Evolutionary conservation across 2,329 filamentous ascomycete genomes (phyloP).

Genomic region (Fusarium graminum): DNA sequence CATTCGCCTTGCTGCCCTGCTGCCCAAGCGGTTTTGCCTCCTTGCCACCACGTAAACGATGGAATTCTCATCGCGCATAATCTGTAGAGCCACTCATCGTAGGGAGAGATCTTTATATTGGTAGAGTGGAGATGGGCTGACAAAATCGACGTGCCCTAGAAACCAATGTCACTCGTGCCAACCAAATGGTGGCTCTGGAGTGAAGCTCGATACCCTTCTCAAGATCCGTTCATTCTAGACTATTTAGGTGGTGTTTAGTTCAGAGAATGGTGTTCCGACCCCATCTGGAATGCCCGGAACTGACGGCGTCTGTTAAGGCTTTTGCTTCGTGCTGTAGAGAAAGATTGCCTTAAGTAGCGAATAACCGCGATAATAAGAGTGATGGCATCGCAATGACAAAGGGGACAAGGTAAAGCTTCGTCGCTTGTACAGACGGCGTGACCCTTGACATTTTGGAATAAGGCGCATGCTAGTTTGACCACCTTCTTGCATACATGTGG

Average conservation of each 20-base stretch:
- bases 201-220: slow-evolving; percentile 9
- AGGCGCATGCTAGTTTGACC: neutral
- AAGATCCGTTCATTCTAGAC: slow-evolving; percentile 16
- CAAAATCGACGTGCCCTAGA: neutral
- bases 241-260: slow-evolving; percentile 14
- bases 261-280: neutral
- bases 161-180: slow-evolving; percentile 10
- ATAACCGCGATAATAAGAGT: neutral
- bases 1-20: no score
- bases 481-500: slow-evolving; percentile 11
- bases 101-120: neutral
- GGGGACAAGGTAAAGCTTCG: neutral
- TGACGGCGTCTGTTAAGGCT: slow-evolving; percentile 1
- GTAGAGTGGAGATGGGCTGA: slow-evolving; percentile 16
- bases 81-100: neutral
- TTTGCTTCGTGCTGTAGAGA: neutral
- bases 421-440: neutral
- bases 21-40: neutral
- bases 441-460: slow-evolving; percentile 6
- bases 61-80: neutral
- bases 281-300: slow-evolving; percentile 21
- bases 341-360: neutral
- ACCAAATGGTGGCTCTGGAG: slow-evolving; percentile 9
- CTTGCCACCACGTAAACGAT: slow-evolving; percentile 18
- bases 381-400: neutral